These are phyloP conservation scores for Hanseniaspora nectarophila DNA, from an alignment of 805 yeast species.

Conservation along the genomic window DNA sequence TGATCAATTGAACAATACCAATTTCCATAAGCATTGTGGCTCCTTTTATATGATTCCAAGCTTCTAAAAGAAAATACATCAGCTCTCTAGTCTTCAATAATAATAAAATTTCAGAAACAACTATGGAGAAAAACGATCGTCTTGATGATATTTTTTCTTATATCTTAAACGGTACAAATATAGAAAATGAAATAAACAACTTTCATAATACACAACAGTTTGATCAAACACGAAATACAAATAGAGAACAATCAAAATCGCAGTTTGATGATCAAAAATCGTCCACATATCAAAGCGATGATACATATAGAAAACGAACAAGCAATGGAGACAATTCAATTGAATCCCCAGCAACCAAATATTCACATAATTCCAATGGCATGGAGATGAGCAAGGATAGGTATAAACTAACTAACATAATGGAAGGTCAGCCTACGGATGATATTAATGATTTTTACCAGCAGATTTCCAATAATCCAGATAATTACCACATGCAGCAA, in stretches of 20 bases:
- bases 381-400: not conserved
- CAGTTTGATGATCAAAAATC: not conserved
- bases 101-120: not conserved
- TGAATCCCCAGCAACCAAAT: not conserved
- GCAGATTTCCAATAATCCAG: not conserved
- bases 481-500: not conserved
- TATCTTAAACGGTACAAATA: not conserved
- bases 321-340: not conserved
- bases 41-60: no score
- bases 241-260: not conserved
- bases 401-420: not conserved
- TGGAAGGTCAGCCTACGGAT: not conserved
- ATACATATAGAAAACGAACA: not conserved
- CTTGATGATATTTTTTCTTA: slow-evolving; percentile 1
- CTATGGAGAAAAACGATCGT: not conserved
- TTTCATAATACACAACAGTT: not conserved
- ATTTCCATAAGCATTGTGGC: no score
- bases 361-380: not conserved
- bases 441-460: not conserved
- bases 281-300: not conserved
- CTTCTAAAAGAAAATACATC: no score
- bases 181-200: not conserved
- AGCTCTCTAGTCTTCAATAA: no score
- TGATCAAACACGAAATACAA: not conserved
- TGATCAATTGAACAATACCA: no score